A percentile compares a stretch with the other conserved stretches of the same genome.
Conservation (phyloP, 371 early-diverging fungal species). For the Blakeslea trispora region DNA sequence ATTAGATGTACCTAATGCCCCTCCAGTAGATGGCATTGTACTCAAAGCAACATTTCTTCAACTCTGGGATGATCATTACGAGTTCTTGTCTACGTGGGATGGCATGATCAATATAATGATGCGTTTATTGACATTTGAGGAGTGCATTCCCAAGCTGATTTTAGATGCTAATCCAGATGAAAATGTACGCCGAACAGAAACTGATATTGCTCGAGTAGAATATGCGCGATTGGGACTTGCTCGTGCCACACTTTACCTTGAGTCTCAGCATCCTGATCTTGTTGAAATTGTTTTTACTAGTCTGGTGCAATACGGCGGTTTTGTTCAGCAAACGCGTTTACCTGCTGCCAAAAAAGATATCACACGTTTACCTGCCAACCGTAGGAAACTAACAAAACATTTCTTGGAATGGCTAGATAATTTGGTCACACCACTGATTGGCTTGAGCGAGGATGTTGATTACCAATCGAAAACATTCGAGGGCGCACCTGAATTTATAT, state of each 20-base stretch:
- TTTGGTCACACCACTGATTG: slow-evolving; percentile 40
- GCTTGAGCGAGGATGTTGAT: slow-evolving; percentile 31
- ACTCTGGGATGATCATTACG: slow-evolving; percentile 38
- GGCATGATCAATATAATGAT: slow-evolving; percentile 33
- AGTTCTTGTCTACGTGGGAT: slow-evolving; percentile 40
- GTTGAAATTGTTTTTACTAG: slow-evolving; percentile 29
- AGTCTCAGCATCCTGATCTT: slow-evolving; percentile 28
- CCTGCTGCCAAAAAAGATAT: slow-evolving; percentile 30
- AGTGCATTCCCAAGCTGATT: slow-evolving; percentile 36
- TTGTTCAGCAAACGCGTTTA: slow-evolving; percentile 19
- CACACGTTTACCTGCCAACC: slow-evolving; percentile 31
- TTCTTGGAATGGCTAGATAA: slow-evolving; percentile 54
- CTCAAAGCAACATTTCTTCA: slow-evolving; percentile 28
- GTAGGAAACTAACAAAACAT: slow-evolving; percentile 37
- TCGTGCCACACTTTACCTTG: slow-evolving; percentile 32
- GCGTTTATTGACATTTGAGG: slow-evolving; percentile 42
- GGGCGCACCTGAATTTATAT: slow-evolving; percentile 23
- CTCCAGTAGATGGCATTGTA: slow-evolving; percentile 29
- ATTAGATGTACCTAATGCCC: slow-evolving; percentile 28
- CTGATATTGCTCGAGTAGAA: slow-evolving; percentile 20
- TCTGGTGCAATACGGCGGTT: slow-evolving; percentile 28
- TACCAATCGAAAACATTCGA: slow-evolving; percentile 17
- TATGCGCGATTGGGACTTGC: slow-evolving; percentile 29
- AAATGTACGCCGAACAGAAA: slow-evolving; percentile 24
- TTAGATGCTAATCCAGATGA: slow-evolving; percentile 39